Percentiles rank a stretch among this genome's conserved stretches.
phyloP scores from a whole-genome alignment of 2,329 filamentous ascomycete species.

The Aureobasidium subglaciale region DNA sequence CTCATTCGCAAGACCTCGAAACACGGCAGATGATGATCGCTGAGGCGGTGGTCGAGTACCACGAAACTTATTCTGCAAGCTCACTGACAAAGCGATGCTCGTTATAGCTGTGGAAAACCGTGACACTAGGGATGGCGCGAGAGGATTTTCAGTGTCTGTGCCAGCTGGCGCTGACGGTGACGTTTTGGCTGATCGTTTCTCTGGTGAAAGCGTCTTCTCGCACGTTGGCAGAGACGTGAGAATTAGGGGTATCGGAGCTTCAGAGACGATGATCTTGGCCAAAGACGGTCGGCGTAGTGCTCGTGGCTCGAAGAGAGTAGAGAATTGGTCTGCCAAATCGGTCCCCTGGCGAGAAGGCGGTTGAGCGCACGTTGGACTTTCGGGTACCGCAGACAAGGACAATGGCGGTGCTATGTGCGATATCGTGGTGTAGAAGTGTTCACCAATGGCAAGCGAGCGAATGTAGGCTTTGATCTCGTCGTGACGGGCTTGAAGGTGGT shows the following conservation, averaged over 20 bases:
- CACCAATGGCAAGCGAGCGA: not conserved
- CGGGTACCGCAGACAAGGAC: not conserved
- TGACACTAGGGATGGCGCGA: not conserved
- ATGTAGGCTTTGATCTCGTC: slow-evolving; percentile 7
- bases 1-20: not conserved
- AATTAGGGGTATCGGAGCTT: not conserved
- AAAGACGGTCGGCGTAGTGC: not conserved
- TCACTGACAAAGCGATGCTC: not conserved
- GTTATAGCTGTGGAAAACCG: not conserved
- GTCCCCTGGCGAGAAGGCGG: not conserved
- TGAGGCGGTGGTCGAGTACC: not conserved
- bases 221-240: no score
- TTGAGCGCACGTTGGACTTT: not conserved
- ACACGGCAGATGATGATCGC: slow-evolving; percentile 5
- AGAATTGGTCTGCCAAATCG: not conserved
- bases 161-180: not conserved
- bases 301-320: not conserved
- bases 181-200: no score
- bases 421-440: no score
- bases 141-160: not conserved
- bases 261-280: not conserved
- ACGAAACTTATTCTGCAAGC: not conserved
- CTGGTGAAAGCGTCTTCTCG: not conserved
- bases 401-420: no score
- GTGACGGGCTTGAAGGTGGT: not conserved